These are phyloP conservation scores for Boletus sp. DNA, from an alignment of 768 basidiomycete species.

Conservation along the genomic window DNA sequence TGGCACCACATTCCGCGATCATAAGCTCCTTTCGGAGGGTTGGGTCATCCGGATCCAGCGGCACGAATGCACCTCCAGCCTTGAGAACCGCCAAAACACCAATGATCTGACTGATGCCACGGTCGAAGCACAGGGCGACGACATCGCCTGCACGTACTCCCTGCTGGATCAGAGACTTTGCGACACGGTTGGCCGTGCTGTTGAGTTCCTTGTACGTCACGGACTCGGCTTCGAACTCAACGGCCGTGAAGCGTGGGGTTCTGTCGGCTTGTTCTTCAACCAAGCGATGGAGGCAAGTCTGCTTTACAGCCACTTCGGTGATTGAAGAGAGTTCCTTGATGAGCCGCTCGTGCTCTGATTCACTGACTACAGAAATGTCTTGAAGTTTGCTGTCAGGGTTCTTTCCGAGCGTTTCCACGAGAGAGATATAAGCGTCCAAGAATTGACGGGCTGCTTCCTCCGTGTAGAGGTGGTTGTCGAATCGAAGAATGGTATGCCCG, in stretches of 20 bases:
- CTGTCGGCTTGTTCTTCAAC: conserved; percentile 18
- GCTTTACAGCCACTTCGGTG: conserved; percentile 8
- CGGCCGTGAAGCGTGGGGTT: conserved; percentile 21
- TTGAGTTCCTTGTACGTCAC: conserved; percentile 35
- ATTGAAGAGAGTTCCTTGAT: conserved; percentile 28
- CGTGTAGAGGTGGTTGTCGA: conserved; percentile 30
- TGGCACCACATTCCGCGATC: conserved; percentile 26
- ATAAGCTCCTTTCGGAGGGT: conserved; percentile 29
- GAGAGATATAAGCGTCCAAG: conserved; percentile 29
- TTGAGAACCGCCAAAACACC: conserved; percentile 33
- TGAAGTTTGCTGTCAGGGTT: conserved; percentile 12
- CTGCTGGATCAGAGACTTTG: conserved; percentile 24
- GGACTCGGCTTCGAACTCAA: conserved; percentile 29
- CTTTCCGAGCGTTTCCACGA: conserved; percentile 24
- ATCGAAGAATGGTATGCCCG: conserved; percentile 27
- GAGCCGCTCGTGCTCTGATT: conserved; percentile 16
- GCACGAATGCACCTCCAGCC: conserved; percentile 28
- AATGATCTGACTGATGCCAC: conserved; percentile 29
- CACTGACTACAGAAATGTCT: conserved; percentile 17
- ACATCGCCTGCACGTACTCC: conserved; percentile 27
- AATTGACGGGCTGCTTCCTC: conserved; percentile 30
- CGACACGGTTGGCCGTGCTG: conserved; percentile 32
- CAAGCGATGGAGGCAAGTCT: conserved; percentile 19
- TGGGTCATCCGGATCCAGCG: conserved; percentile 31
- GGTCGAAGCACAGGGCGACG: conserved; percentile 30